Base-by-base conservation (phyloP, 192 early-diverging fungal genomes). In the Entophlyctis luteolus region DNA sequence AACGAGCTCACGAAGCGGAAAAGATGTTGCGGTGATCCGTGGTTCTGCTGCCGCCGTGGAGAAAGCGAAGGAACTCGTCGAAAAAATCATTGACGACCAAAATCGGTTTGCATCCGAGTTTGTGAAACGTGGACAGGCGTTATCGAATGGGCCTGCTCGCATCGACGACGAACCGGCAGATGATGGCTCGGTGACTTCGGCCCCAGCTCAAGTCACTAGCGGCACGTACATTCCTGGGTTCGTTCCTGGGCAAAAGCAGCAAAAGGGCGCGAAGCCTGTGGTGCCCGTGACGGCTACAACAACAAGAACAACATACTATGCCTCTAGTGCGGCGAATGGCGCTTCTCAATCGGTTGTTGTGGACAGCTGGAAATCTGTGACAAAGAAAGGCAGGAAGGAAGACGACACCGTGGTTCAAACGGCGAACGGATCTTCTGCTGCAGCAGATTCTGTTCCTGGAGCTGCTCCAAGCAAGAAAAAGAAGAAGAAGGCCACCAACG, bases 401-500 rank as follows among this genome's bases (percentile, higher is more conserved):
- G 65, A 58, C 14, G 65, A 37, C 5, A 55, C 8, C 16, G 39
- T 42, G 8, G 1, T 36, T 49, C 54, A 34, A 4, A 59, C 35
- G 2, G 12, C 46, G 1, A 49, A 33, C 46, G 48, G 10, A 20
- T 28, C 46, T 34, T 39, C 67, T 20, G 49, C 38, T 14, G 31
- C 31, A 18, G 56, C 28, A 5, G 6, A 52, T 42, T 48, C 57
- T 8, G 55, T 66, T 23, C 36, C 58, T 42, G 57, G 58, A 25
- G 50, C 46, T 39, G 66, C 49, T 18, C 36, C 65, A 23, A 56
- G 55, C 52, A 52, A 66, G 38, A 66, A 69, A 49, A 77, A 74
- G 69, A 78, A 75, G 52, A 74, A 74, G 54, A 72, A 72, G 16
- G 66, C 66, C 59, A 68, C 59, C 55, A 49, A 66, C 39, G 34